These are phyloP conservation scores for Rhynchospora pubera DNA, from an alignment of 176 grass and related monocot species.

Conservation along the genomic window DNA sequence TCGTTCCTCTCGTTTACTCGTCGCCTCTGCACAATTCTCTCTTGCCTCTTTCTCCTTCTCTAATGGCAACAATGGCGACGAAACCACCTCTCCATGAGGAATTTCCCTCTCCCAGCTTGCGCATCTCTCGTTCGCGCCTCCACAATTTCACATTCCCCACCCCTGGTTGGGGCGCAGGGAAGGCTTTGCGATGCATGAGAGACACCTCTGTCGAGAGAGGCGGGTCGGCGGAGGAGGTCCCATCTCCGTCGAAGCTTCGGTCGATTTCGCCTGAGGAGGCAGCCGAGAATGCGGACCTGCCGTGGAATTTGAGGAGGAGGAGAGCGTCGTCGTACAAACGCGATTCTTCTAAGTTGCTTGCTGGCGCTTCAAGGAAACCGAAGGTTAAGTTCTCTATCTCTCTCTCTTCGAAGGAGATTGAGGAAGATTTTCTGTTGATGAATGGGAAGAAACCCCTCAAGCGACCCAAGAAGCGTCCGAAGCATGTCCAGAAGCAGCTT, in stretches of 20 bases:
- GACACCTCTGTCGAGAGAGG: neutral
- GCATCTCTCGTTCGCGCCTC: neutral
- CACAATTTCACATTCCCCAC: constrained; percentile 9
- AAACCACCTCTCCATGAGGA: neutral
- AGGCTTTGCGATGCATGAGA: neutral
- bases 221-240: neutral
- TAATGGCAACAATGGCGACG: neutral
- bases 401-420: constrained; percentile 63
- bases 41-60: neutral
- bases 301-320: constrained; percentile 23
- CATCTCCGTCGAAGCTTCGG: constrained; percentile 23
- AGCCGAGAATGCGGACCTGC: constrained; percentile 12
- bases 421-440: constrained; percentile 64
- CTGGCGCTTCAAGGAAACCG: neutral
- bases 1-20: neutral
- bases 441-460: constrained; percentile 59
- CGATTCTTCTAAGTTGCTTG: neutral
- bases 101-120: neutral
- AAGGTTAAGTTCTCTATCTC: constrained; percentile 35
- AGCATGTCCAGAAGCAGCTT: constrained; percentile 54
- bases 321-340: neutral
- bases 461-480: constrained; percentile 38
- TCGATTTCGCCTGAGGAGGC: neutral
- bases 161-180: neutral
- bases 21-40: neutral